Evolutionary conservation across 371 early-diverging fungal species (phyloP), one percentile per base, ranked within the genome.

Genomic region (Globomyces sp.): DNA sequence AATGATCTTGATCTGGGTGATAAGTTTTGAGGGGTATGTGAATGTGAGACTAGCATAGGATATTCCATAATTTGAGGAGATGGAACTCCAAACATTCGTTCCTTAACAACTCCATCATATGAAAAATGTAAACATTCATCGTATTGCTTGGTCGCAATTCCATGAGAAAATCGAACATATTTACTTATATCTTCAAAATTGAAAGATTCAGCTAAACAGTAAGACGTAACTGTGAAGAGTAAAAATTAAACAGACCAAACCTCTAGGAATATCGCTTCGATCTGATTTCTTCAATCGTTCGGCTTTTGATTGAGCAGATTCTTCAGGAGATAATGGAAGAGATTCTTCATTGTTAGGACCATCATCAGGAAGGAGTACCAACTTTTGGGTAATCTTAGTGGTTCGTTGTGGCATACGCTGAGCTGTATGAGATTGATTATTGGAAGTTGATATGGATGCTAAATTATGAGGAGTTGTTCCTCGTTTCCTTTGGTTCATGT

Each of bases 381-480:
- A 83, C 79, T 97, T 97, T 71, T 94, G 94, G 34, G 90, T 88
- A 34, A 88, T 86, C 75, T 94, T 94, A 34, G 93, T 93, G 5
- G 94, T 94, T 71, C 95, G 84, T 43, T 69, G 67, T 8, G 72
- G 72, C 5, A 57, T 40, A 8, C 55, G 4, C 40, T 55, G 39
- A 39, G 34, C 37, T 6, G 34, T 55, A 13, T 55, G 51, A 24
- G 24, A 24, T 24, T 24, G 24, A 24, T 24, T 24, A 24, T 24
- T 24, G 24, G 24, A 24, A 24, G 24, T 24, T 24, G 24, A 24
- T 24, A 24, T 24, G 24, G 24, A 24, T 24, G 24, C 24, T 24
- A 24, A 24, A 24, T 24, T 24, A 24, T 24, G 24, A 24, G 24
- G 24, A 24, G 24, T 24, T 24, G 24, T 24, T 24, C 24, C 24